A percentile compares a stretch with the other conserved stretches of the same genome.
phyloP scores from a whole-genome alignment of 768 basidiomycete genomes.

The Lentinula raphanica region DNA sequence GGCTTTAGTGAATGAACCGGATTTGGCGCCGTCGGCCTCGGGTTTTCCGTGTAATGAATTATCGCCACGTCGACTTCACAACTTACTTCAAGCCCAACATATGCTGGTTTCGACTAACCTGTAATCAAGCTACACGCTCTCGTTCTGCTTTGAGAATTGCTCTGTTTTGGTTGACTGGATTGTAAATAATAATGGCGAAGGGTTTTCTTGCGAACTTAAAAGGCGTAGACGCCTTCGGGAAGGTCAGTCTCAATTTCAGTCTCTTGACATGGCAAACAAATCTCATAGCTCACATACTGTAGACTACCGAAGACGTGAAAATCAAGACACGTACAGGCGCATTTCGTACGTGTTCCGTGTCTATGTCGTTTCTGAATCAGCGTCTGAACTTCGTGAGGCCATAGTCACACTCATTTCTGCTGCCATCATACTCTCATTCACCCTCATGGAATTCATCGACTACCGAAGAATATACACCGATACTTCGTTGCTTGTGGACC shows the following conservation, averaged over 20 bases:
- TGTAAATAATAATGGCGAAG: constrained; percentile 57
- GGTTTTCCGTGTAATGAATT: neutral
- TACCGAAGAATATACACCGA: constrained; percentile 84
- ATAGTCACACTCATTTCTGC: constrained; percentile 89
- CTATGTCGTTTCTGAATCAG: too few species aligned
- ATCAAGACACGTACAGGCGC: constrained; percentile 96
- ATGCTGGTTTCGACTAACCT: neutral
- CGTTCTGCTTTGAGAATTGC: too few species aligned
- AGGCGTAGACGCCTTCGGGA: constrained; percentile 98
- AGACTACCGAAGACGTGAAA: constrained; percentile 99
- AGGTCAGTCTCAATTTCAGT: constrained; percentile 53
- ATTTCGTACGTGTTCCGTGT: constrained; percentile 55
- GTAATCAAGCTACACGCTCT: neutral
- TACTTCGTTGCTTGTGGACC: constrained; percentile 92
- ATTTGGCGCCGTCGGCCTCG: neutral
- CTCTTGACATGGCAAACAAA: neutral
- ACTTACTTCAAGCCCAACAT: neutral
- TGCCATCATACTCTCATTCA: constrained; percentile 87
- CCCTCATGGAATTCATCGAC: constrained; percentile 92
- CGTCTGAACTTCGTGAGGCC: neutral
- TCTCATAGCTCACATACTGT: neutral
- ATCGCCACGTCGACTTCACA: neutral
- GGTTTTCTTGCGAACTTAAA: constrained; percentile 73
- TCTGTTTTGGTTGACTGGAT: too few species aligned
- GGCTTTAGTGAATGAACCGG: too few species aligned